These are phyloP conservation scores for Xylariales sp. DNA, from an alignment of 2,329 filamentous ascomycete species.

Conservation along the genomic window DNA sequence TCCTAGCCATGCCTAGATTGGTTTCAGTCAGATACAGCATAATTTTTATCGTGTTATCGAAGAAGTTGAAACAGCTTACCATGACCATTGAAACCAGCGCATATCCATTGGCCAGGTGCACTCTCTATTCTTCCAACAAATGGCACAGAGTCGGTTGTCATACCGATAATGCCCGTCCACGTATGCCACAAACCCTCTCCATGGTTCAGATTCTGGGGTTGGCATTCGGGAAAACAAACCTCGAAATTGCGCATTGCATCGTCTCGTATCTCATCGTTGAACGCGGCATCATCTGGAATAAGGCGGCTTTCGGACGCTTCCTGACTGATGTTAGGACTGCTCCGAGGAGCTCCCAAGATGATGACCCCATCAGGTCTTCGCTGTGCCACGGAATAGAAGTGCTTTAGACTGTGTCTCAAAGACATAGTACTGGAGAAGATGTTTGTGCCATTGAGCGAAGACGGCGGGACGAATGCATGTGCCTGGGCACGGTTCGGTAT, in stretches of 20 bases:
- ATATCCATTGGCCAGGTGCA: constrained; percentile 40
- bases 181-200: constrained; percentile 40
- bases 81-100: constrained; percentile 46
- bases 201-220: constrained; percentile 17
- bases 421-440: constrained; percentile 36
- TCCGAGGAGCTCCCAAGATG: constrained; percentile 37
- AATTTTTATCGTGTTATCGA: neutral
- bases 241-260: constrained; percentile 32
- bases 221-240: constrained; percentile 28
- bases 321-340: constrained; percentile 32
- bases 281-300: constrained; percentile 33
- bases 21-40: neutral
- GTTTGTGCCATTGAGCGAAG: constrained; percentile 29
- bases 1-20: constrained; percentile 32
- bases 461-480: constrained; percentile 36
- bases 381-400: constrained; percentile 47
- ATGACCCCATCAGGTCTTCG: constrained; percentile 36
- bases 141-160: constrained; percentile 42
- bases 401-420: constrained; percentile 38
- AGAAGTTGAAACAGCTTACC: constrained; percentile 22
- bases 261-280: constrained; percentile 33
- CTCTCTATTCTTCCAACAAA: constrained; percentile 37
- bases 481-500: constrained; percentile 40
- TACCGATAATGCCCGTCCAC: constrained; percentile 43
- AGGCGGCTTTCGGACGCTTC: constrained; percentile 25